These are phyloP conservation scores for Geotrichum histeridarum DNA, from an alignment of 1,139 yeast genomes.

Conservation along the genomic window DNA sequence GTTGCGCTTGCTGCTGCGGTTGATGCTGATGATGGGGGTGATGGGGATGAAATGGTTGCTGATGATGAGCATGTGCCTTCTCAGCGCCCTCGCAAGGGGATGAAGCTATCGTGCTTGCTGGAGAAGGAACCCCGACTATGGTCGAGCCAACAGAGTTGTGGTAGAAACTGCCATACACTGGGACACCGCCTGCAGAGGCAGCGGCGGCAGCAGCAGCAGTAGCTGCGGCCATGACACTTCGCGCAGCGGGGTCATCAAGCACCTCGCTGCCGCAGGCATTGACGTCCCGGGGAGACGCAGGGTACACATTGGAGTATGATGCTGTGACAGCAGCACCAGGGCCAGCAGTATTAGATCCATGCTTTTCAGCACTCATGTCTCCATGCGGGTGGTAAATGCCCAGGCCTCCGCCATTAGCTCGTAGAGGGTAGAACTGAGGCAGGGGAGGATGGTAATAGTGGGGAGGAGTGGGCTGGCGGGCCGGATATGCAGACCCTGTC, in stretches of 20 bases:
- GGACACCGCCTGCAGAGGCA: neutral
- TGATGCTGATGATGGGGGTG: neutral
- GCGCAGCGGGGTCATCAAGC: neutral
- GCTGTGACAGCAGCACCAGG: slow-evolving; percentile 12
- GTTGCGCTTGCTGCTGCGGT: neutral
- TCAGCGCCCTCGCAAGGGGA: neutral
- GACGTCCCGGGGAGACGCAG: neutral
- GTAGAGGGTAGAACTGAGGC: neutral
- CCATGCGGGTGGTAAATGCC: neutral
- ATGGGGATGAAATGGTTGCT: neutral
- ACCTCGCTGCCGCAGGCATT: neutral
- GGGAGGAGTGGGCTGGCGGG: neutral
- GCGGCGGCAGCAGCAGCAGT: neutral
- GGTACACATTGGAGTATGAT: neutral
- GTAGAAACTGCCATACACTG: neutral
- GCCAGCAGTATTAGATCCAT: neutral
- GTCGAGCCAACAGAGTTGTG: neutral
- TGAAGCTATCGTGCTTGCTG: neutral
- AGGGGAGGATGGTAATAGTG: neutral
- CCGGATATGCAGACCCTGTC: neutral
- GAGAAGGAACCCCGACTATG: neutral
- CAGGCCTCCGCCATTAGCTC: neutral
- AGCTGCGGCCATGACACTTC: neutral
- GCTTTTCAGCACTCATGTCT: neutral
- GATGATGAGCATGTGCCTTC: neutral